These are phyloP conservation scores for Raffaelea ambrosiae DNA, from an alignment of 2,329 filamentous ascomycete genomes.

Conservation along the genomic window DNA sequence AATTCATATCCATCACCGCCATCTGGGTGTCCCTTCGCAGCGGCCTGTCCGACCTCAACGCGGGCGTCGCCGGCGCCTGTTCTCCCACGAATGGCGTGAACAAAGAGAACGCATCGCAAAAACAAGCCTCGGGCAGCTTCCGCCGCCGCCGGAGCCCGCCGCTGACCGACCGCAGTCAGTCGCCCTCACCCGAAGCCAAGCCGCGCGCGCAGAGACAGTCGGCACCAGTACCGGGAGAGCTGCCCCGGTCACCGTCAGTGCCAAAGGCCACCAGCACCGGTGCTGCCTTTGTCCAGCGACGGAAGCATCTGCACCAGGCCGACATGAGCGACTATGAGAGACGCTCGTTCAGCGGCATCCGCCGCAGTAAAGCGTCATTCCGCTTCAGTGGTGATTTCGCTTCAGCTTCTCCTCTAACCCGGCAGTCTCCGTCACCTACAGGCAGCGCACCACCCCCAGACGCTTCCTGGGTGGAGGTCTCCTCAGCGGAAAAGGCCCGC, in stretches of 20 bases:
- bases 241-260: neutral
- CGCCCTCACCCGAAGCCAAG: slow-evolving; percentile 1
- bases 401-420: neutral
- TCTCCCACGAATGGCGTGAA: too few species aligned
- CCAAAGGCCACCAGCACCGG: slow-evolving; percentile 35
- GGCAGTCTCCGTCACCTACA: neutral
- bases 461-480: neutral
- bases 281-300: slow-evolving; percentile 35
- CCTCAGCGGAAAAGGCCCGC: neutral
- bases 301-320: slow-evolving; percentile 17
- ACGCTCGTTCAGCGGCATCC: neutral
- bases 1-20: slow-evolving; percentile 42
- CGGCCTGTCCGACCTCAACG: slow-evolving; percentile 21
- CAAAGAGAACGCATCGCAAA: neutral
- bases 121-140: neutral
- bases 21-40: slow-evolving; percentile 42
- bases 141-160: neutral
- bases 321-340: slow-evolving; percentile 12
- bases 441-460: neutral
- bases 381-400: slow-evolving; percentile 5
- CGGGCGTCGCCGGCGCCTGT: neutral
- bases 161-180: slow-evolving; percentile 4
- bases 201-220: neutral
- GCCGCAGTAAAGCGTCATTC: neutral
- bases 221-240: neutral